Base-by-base conservation (phyloP, 2,329 filamentous ascomycete species). In the Pseudogymnoascus verrucosus region DNA sequence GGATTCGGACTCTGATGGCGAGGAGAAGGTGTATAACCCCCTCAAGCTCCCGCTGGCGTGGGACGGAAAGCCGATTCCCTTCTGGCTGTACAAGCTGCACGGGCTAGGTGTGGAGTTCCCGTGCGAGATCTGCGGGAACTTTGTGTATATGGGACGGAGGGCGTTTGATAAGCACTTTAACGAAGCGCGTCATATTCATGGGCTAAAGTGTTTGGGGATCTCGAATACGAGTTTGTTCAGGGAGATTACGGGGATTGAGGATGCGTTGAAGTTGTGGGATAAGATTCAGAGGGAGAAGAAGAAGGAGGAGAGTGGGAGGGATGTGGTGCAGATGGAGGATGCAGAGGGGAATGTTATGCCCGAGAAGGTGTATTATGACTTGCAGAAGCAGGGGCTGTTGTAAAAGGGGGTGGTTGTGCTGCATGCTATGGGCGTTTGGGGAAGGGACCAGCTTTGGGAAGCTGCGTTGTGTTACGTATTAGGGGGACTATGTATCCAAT, bases 121-220 rank as follows among this genome's bases (percentile, higher is more conserved):
- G 0, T 99, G 95, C 79, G 93, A 99, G 74, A 91, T 99, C 64
- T 99, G 95, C 73, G 95, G 95, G 63, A 98, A 98, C 76, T 97
- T 92, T 72, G 92, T 97, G n/a, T 98, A 98, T 79, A 97, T 96
- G 89, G 95, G 95, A 14, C 84, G 95, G 23, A 86, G 95, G 60
- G 93, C 93, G 1, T 99, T 97, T 71, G 95, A 99, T 74, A 99
- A 99, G 80, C 95, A 99, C 75, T 99, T 99, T 78, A 96, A 93
- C 69, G 95, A 99, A 76, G 87, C 90, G 7, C 82, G 92, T 62
- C 95, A 99, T 73, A 89, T 98, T 60, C 95, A 96, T 73, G 95
- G 95, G 0, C 78, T 99, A 68, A 95, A 96, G 75, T 96, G 93
- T 72, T 78, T 99, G 61, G 96, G 96, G 19, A 95, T 99, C 73